phyloP scores from a whole-genome alignment of 2,329 filamentous ascomycete genomes.

The Dothideomycetes sp. region DNA sequence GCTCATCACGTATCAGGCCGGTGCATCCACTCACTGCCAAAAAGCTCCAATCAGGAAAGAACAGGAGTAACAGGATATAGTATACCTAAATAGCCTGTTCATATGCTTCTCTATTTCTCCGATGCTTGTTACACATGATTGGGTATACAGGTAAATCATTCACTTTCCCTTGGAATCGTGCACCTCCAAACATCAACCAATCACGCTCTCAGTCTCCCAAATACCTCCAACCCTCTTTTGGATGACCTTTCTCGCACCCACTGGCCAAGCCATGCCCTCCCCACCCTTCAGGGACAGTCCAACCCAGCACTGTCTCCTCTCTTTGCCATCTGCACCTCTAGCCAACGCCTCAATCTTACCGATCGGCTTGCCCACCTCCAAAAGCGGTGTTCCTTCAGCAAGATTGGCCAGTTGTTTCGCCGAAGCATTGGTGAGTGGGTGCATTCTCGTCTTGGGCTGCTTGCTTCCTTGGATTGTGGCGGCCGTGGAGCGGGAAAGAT shows the following conservation, averaged over 20 bases:
- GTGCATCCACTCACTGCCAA: too few species aligned
- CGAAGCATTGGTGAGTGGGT: conserved; percentile 70
- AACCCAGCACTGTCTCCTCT: conserved; percentile 67
- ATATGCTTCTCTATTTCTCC: too few species aligned
- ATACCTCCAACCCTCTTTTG: conserved; percentile 9
- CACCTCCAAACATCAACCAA: conserved; percentile 1
- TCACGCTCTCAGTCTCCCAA: conserved; percentile 10
- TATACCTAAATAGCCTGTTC: too few species aligned
- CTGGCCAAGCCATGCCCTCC: conserved; percentile 62
- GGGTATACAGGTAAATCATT: neutral
- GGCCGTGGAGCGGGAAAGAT: conserved; percentile 61
- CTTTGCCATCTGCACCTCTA: conserved; percentile 35
- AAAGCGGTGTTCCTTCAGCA: conserved; percentile 72
- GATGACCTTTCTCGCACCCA: conserved; percentile 10
- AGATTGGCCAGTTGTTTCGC: conserved; percentile 65
- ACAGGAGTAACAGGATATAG: too few species aligned
- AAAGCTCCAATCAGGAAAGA: too few species aligned
- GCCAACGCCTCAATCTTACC: conserved; percentile 57
- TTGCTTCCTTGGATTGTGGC: conserved; percentile 27
- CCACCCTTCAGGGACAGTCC: conserved; percentile 59
- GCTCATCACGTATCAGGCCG: too few species aligned
- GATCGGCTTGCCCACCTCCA: conserved; percentile 81
- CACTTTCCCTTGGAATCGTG: neutral
- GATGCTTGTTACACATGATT: too few species aligned
- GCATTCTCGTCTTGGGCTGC: conserved; percentile 67